Conservation (phyloP, 257 asterid species). For the Solanum microdontum region DNA sequence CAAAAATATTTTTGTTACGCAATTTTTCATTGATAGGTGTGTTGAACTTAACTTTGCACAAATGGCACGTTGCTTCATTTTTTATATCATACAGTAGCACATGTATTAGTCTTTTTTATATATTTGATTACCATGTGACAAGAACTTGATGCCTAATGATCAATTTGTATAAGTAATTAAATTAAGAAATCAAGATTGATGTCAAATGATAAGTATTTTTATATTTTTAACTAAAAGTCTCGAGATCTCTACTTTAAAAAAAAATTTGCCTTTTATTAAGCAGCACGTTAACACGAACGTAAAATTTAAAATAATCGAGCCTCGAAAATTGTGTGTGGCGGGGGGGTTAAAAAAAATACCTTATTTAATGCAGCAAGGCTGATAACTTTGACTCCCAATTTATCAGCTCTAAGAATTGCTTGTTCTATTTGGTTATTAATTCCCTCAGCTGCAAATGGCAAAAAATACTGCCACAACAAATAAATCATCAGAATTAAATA, state of each 20-base stretch:
- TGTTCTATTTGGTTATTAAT: slow-evolving; percentile 73
- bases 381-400: slow-evolving; percentile 83
- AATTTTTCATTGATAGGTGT: neutral
- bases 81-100: neutral
- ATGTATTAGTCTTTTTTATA: neutral
- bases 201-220: neutral
- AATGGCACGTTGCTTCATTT: neutral
- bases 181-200: neutral
- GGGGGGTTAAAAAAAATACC: slow-evolving; percentile 16
- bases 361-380: slow-evolving; percentile 96
- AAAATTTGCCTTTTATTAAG: neutral
- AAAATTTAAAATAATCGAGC: neutral
- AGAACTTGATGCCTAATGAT: neutral
- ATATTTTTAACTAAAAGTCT: neutral
- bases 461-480: slow-evolving; percentile 51
- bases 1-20: neutral
- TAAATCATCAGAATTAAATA: neutral
- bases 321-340: fast-evolving
- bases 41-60: neutral
- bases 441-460: slow-evolving; percentile 79
- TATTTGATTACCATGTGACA: neutral
- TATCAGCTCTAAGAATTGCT: slow-evolving; percentile 82
- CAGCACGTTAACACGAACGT: fast-evolving
- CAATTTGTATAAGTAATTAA: neutral
- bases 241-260: fast-evolving